Evolutionary conservation across 208 protist species (phyloP).

Genomic region (Herpetomonas samuelpessoai): DNA sequence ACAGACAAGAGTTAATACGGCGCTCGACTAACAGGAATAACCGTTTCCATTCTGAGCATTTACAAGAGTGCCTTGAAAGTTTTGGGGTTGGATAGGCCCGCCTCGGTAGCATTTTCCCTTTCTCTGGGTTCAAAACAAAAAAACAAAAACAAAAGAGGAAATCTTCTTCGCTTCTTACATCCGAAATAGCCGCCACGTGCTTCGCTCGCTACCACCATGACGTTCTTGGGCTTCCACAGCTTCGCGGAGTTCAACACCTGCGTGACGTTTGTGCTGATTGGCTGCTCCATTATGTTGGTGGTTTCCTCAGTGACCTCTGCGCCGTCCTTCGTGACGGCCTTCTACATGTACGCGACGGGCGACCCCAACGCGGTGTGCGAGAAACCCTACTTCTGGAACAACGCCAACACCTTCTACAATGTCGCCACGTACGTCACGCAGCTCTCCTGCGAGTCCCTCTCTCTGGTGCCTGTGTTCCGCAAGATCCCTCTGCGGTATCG

Average conservation of each 20-base stretch:
- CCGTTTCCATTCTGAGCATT: too few relatives aligned
- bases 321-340: constrained; percentile 65
- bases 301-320: constrained; percentile 83
- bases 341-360: constrained; percentile 70
- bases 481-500: constrained; percentile 46
- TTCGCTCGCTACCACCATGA: constrained; percentile 21
- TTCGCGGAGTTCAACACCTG: constrained; percentile 71
- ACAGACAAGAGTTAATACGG: too few relatives aligned
- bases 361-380: constrained; percentile 32
- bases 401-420: constrained; percentile 82
- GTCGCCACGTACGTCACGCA: constrained; percentile 62
- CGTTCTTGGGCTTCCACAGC: constrained; percentile 45
- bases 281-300: constrained; percentile 87
- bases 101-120: too few relatives aligned
- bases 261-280: constrained; percentile 76
- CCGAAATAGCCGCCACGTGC: too few relatives aligned
- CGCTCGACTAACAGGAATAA: too few relatives aligned
- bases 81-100: too few relatives aligned
- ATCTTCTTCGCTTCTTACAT: too few relatives aligned
- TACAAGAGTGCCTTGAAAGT: too few relatives aligned
- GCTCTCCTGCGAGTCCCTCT: constrained; percentile 45
- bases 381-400: constrained; percentile 59
- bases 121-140: too few relatives aligned
- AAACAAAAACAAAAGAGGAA: too few relatives aligned
- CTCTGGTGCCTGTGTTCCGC: constrained; percentile 41